Conservation (phyloP, 163 green algal genomes). For the Smithsoniella earleae region DNA sequence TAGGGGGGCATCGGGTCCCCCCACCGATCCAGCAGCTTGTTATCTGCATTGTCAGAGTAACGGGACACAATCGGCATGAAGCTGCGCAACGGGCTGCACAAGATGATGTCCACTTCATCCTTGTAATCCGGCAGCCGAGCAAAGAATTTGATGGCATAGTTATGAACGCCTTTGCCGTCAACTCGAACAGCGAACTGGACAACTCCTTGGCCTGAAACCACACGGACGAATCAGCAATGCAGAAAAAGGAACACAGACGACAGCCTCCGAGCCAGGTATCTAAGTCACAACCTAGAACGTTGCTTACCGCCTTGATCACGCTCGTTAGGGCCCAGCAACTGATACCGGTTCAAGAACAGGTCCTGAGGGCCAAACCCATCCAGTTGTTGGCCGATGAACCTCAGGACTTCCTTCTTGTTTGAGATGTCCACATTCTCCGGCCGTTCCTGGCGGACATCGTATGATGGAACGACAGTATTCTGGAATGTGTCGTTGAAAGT, state of each 20-base stretch:
- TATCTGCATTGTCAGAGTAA: not conserved
- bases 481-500: too few relatives aligned
- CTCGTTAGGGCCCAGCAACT: not conserved
- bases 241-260: not conserved
- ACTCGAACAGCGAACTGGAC: not conserved
- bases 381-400: not conserved
- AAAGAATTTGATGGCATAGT: not conserved
- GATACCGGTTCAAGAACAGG: not conserved
- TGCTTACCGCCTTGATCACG: not conserved
- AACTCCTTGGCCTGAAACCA: not conserved
- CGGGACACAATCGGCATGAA: not conserved
- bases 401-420: too few relatives aligned
- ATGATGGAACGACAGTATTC: too few relatives aligned
- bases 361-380: not conserved
- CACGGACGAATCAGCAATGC: not conserved
- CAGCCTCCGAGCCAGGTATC: not conserved
- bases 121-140: not conserved
- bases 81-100: not conserved
- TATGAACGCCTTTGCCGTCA: not conserved
- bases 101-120: not conserved
- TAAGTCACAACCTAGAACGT: not conserved
- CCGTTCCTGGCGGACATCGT: too few relatives aligned
- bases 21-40: not conserved
- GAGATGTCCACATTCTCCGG: too few relatives aligned
- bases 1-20: not conserved